Percentiles rank a stretch among this genome's conserved stretches.
Evolutionary conservation across 2,329 filamentous ascomycete species (phyloP).

Genomic region (Fusarium papillatum): DNA sequence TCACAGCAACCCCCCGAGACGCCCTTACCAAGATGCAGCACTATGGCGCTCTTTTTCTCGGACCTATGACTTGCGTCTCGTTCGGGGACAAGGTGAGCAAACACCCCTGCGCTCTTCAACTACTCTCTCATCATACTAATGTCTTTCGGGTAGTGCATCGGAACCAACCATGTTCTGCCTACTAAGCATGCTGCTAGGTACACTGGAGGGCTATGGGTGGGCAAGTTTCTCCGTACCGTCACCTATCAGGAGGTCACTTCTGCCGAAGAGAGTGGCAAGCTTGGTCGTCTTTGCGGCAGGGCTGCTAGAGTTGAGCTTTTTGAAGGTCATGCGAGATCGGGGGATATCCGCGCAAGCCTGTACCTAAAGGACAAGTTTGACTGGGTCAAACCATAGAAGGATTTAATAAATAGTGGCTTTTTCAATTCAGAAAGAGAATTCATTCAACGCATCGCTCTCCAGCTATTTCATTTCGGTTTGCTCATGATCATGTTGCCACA

Average conservation of each 20-base stretch:
- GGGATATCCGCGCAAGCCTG: constrained; percentile 12
- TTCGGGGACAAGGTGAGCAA: constrained; percentile 28
- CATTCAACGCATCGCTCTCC: not conserved
- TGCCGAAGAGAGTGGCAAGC: constrained; percentile 9
- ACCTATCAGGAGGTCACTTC: constrained; percentile 28
- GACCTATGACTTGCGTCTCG: constrained; percentile 23
- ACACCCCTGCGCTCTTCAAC: not conserved
- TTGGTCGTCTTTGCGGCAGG: constrained; percentile 22
- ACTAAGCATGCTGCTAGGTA: not conserved
- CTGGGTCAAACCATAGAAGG: not conserved
- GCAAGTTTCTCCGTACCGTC: constrained; percentile 28
- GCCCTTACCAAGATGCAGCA: constrained; percentile 25
- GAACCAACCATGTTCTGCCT: constrained; percentile 8
- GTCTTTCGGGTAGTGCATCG: constrained; percentile 20
- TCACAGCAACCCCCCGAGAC: constrained; percentile 20
- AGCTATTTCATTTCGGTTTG: not conserved
- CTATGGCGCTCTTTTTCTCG: constrained; percentile 27
- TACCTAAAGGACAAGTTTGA: not conserved
- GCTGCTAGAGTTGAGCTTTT: constrained; percentile 24
- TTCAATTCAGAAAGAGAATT: not conserved
- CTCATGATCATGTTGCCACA: not conserved
- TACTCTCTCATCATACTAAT: not conserved
- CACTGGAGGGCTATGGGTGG: not conserved
- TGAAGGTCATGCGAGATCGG: constrained; percentile 29
- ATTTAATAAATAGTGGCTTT: not conserved